A percentile compares a stretch with the other conserved stretches of the same genome.
These are phyloP conservation scores for Pyropia yezoensis DNA, from an alignment of 23 red algal genomes.

Conservation along the genomic window DNA sequence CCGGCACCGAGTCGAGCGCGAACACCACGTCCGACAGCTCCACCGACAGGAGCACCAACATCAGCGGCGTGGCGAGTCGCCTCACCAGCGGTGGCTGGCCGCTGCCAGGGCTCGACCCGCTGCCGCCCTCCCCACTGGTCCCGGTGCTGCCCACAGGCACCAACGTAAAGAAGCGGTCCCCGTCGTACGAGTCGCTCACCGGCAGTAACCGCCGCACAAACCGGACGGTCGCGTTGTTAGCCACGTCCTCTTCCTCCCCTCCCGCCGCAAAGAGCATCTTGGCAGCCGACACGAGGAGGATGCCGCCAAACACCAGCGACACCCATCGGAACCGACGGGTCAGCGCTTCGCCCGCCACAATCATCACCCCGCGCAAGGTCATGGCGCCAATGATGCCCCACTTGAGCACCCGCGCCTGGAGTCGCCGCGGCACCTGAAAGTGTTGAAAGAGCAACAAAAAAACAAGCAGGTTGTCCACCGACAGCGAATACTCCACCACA, in stretches of 20 bases:
- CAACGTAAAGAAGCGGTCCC: slow-evolving; percentile 48
- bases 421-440: slow-evolving; percentile 57
- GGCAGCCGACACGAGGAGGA: slow-evolving; percentile 52
- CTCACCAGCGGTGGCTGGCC: too few species aligned
- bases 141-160: neutral
- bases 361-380: slow-evolving; percentile 56
- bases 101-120: too few species aligned
- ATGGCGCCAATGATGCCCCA: slow-evolving; percentile 73
- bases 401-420: slow-evolving; percentile 54
- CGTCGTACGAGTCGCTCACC: slow-evolving; percentile 33
- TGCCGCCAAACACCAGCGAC: slow-evolving; percentile 55
- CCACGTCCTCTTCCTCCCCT: slow-evolving; percentile 30
- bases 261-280: slow-evolving; percentile 29
- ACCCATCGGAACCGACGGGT: slow-evolving; percentile 54
- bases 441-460: slow-evolving; percentile 88
- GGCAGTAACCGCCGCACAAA: slow-evolving; percentile 30
- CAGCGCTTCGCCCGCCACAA: slow-evolving; percentile 74
- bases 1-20: slow-evolving; percentile 88
- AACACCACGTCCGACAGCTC: slow-evolving; percentile 93
- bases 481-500: slow-evolving; percentile 85
- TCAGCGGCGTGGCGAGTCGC: slow-evolving; percentile 63
- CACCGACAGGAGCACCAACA: slow-evolving; percentile 73
- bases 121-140: neutral
- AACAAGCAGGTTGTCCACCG: slow-evolving; percentile 95
- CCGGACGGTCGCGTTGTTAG: slow-evolving; percentile 52